Conservation (phyloP, 2,329 filamentous ascomycete genomes). For the Chaetothyriales sp. region DNA sequence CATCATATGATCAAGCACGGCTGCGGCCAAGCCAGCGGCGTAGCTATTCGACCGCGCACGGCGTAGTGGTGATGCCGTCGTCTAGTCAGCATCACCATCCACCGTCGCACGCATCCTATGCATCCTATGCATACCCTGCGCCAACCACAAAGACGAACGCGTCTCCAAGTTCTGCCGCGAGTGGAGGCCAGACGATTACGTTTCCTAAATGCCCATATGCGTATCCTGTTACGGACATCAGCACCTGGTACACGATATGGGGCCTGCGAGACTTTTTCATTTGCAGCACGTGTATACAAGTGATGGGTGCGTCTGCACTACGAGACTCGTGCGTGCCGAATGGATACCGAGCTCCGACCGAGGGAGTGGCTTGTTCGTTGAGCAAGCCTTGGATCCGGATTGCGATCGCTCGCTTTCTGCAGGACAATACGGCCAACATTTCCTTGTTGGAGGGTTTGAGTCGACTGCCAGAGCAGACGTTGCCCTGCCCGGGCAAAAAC, state of each 20-base stretch:
- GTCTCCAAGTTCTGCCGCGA: neutral
- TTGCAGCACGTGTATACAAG: conserved; percentile 65
- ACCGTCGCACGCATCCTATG: neutral
- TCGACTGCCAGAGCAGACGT: conserved; percentile 45
- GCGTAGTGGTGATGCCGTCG: neutral
- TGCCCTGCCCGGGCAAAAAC: conserved; percentile 46
- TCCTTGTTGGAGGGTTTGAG: conserved; percentile 53
- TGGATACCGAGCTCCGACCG: conserved; percentile 42
- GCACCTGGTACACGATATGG: conserved; percentile 71
- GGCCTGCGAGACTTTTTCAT: conserved; percentile 61
- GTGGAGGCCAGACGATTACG: neutral
- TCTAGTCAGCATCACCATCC: neutral
- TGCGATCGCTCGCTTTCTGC: conserved; percentile 67
- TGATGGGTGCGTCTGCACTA: conserved; percentile 58
- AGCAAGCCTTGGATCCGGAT: conserved; percentile 71
- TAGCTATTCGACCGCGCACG: neutral
- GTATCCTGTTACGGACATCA: conserved; percentile 45
- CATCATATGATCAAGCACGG: neutral
- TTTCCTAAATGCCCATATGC: conserved; percentile 58
- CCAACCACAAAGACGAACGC: neutral
- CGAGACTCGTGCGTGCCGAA: conserved; percentile 52
- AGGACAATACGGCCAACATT: conserved; percentile 53
- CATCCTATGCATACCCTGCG: neutral
- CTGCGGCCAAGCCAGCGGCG: neutral
- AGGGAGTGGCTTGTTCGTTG: conserved; percentile 61